Evolutionary conservation across 805 yeast genomes (phyloP).

Genomic region (Saturnispora gosingensis): DNA sequence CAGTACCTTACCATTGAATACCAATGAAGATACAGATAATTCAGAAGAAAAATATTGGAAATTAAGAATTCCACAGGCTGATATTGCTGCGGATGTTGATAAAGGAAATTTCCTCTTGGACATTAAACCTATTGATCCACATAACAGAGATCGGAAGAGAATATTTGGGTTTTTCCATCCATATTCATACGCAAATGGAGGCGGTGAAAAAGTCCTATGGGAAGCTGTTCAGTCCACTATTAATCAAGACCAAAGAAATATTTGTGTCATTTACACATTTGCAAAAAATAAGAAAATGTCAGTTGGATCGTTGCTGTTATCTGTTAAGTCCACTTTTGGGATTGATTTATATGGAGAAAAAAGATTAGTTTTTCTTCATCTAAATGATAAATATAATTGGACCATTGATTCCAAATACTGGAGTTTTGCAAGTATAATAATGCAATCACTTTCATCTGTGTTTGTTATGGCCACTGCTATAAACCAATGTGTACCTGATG

Average conservation of each 20-base stretch:
- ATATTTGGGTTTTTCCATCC: constrained; percentile 92
- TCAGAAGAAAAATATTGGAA: constrained; percentile 12
- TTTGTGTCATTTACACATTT: constrained; percentile 55
- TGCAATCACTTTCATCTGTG: constrained; percentile 80
- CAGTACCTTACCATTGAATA: constrained; percentile 27
- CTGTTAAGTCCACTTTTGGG: constrained; percentile 22
- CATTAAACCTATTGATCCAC: constrained; percentile 21
- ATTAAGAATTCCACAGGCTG: constrained; percentile 23
- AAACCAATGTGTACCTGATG: constrained; percentile 62
- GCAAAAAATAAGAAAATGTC: constrained; percentile 19
- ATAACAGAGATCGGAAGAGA: constrained; percentile 31
- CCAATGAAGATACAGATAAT: constrained; percentile 9
- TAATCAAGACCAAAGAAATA: constrained; percentile 34
- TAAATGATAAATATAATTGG: constrained; percentile 30
- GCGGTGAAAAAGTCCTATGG: constrained; percentile 97
- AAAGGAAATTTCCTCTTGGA: constrained; percentile 15
- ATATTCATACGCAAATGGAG: constrained; percentile 92
- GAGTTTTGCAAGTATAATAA: constrained; percentile 72
- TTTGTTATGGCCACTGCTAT: constrained; percentile 65
- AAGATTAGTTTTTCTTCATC: constrained; percentile 26
- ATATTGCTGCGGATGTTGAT: constrained; percentile 14
- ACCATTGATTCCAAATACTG: constrained; percentile 64
- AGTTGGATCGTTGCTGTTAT: constrained; percentile 18
- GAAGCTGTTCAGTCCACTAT: constrained; percentile 76
- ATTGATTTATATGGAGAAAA: constrained; percentile 22